Percentiles rank a stretch among this genome's conserved stretches.
Conservation (phyloP, 2,329 filamentous ascomycete genomes). For the Claviceps pazoutovae region DNA sequence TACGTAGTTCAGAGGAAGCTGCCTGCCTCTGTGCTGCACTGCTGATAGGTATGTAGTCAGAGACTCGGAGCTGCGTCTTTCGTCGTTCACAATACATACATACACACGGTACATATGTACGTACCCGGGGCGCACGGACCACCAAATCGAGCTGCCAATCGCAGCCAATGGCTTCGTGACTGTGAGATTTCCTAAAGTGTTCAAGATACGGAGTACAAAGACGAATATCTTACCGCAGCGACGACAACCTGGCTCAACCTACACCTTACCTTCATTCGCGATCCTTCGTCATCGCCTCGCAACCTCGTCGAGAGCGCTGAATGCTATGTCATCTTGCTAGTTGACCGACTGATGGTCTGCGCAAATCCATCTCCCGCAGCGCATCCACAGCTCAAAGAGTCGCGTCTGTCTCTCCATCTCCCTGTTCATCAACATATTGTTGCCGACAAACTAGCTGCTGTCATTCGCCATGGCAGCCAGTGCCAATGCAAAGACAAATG, state of each 20-base stretch:
- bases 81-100: too few relatives aligned
- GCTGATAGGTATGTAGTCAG: too few relatives aligned
- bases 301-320: conserved; percentile 4
- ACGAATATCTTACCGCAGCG: background rate
- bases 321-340: conserved; percentile 14
- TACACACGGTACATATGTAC: too few relatives aligned
- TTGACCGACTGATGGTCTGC: conserved; percentile 16
- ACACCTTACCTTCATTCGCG: background rate
- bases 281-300: background rate
- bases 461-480: conserved; percentile 26
- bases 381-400: conserved; percentile 17
- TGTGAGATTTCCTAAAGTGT: background rate
- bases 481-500: conserved; percentile 31
- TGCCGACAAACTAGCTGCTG: background rate
- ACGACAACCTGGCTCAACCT: background rate
- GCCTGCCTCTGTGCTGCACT: too few relatives aligned
- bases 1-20: too few relatives aligned
- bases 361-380: conserved; percentile 15
- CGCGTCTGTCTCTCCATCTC: conserved; percentile 13
- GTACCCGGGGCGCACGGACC: background rate
- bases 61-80: too few relatives aligned
- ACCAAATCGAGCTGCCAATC: background rate
- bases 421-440: background rate
- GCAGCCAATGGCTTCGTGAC: background rate
- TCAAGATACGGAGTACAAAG: background rate